Conservation (phyloP, 2,329 filamentous ascomycete species). For the Trichoderma sp. region DNA sequence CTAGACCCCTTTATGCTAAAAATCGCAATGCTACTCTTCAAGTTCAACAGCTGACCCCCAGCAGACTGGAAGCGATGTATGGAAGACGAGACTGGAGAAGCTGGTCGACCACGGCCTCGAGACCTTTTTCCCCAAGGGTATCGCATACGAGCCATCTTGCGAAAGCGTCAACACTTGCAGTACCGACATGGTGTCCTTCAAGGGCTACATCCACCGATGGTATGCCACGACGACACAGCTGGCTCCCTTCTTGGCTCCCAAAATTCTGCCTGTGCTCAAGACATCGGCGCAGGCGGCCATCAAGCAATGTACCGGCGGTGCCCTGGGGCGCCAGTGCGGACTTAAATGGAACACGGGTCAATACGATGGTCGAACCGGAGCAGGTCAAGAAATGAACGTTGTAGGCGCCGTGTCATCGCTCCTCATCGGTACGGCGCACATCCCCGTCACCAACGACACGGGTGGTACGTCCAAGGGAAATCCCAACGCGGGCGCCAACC, state of each 20-base stretch:
- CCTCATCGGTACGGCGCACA: constrained; percentile 41
- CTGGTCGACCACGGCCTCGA: constrained; percentile 37
- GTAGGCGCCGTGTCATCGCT: constrained; percentile 54
- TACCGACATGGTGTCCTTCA: constrained; percentile 62
- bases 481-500: constrained; percentile 40
- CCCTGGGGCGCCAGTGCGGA: constrained; percentile 49
- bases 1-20: not conserved
- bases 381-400: constrained; percentile 60
- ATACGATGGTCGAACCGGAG: constrained; percentile 55
- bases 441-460: constrained; percentile 44
- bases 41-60: not conserved
- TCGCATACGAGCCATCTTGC: constrained; percentile 62
- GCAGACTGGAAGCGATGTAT: constrained; percentile 49
- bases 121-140: constrained; percentile 53
- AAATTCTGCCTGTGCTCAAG: constrained; percentile 51
- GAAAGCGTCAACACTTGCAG: constrained; percentile 55
- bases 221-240: constrained; percentile 52
- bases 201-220: constrained; percentile 58
- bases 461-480: constrained; percentile 53
- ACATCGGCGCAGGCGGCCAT: constrained; percentile 54
- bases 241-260: constrained; percentile 50
- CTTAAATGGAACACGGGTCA: constrained; percentile 50
- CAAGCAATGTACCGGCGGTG: constrained; percentile 52
- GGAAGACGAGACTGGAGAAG: constrained; percentile 49
- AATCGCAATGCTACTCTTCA: not conserved